These are phyloP conservation scores for Dentipellis fragilis DNA, from an alignment of 768 basidiomycete genomes.

Conservation along the genomic window DNA sequence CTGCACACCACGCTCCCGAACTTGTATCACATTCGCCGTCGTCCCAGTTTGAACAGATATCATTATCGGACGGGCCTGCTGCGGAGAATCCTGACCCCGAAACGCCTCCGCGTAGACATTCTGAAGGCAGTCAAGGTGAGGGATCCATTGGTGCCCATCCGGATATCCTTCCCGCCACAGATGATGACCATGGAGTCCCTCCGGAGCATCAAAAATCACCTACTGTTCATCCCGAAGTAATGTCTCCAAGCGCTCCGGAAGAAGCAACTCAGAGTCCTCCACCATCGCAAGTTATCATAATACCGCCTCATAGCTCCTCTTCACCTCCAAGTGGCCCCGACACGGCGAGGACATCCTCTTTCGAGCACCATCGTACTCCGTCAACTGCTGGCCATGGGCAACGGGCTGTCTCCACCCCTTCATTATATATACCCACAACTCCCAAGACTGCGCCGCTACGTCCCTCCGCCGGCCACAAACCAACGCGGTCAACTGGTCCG, in stretches of 20 bases:
- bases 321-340: neutral
- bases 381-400: slow-evolving; percentile 10
- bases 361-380: slow-evolving; percentile 10
- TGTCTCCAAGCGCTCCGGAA: neutral
- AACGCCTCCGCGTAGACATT: neutral
- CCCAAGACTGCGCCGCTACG: slow-evolving; percentile 15
- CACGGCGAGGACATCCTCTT: neutral
- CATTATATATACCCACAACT: slow-evolving; percentile 24
- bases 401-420: slow-evolving; percentile 8
- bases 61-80: slow-evolving; percentile 16
- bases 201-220: neutral
- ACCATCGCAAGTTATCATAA: too few relatives aligned
- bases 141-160: neutral
- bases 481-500: slow-evolving; percentile 50
- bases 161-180: neutral
- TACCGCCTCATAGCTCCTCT: neutral
- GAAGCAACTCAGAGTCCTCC: neutral
- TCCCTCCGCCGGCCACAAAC: slow-evolving; percentile 19
- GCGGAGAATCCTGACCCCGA: neutral
- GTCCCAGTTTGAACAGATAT: slow-evolving; percentile 16
- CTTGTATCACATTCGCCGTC: slow-evolving; percentile 1
- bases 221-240: neutral
- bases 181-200: neutral
- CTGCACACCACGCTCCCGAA: slow-evolving; percentile 12
- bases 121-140: neutral